phyloP scores from a whole-genome alignment of 306 rosid genomes.

The Prunus mira region DNA sequence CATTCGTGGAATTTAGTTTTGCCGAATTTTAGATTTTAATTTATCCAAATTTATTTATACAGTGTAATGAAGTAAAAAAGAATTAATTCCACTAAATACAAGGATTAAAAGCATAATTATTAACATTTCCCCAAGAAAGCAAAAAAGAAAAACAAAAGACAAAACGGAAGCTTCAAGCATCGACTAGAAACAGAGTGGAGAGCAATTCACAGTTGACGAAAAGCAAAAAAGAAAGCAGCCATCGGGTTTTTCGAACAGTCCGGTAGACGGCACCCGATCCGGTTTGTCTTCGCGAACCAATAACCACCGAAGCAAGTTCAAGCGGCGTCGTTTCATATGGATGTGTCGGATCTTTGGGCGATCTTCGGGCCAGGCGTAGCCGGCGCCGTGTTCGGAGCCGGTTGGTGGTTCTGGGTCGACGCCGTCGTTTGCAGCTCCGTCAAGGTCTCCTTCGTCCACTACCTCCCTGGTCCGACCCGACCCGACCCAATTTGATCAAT shows the following conservation, averaged over 20 bases:
- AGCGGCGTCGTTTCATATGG: constrained; percentile 42
- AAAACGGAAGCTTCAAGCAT: not conserved
- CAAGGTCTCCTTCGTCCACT: constrained; percentile 77
- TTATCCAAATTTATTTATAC: not conserved
- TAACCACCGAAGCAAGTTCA: not conserved
- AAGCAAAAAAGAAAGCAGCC: not conserved
- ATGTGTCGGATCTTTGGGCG: constrained; percentile 81
- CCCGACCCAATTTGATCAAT: not conserved
- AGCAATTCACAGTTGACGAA: constrained; percentile 2
- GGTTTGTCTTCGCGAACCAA: not conserved
- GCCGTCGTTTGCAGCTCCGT: constrained; percentile 94
- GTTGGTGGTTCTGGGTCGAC: constrained; percentile 99
- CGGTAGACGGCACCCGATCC: not conserved
- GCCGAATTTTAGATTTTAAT: too few species aligned
- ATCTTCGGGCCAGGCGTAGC: constrained; percentile 96
- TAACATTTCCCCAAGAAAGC: not conserved
- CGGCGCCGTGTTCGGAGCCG: constrained; percentile 88
- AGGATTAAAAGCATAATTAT: too few species aligned
- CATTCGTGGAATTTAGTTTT: too few species aligned
- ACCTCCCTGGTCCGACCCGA: constrained; percentile 70
- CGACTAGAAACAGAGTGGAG: not conserved
- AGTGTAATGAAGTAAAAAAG: not conserved
- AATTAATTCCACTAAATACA: not conserved
- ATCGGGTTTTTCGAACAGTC: not conserved
- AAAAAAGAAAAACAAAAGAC: not conserved